These are phyloP conservation scores for Scutellaria minor DNA, from an alignment of 257 asterid genomes.

Conservation along the genomic window DNA sequence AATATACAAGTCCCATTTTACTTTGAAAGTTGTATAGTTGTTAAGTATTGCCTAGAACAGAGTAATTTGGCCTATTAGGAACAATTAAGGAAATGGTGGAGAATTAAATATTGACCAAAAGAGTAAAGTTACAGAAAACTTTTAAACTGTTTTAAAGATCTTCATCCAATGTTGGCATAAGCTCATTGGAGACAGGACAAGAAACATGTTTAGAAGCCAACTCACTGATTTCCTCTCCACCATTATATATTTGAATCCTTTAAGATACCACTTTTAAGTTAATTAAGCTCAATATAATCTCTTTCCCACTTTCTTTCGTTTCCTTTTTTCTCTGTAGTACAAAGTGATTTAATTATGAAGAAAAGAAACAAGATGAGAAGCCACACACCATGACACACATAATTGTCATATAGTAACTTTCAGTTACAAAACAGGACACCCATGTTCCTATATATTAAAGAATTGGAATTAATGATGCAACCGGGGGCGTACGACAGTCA, in stretches of 20 bases:
- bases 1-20: neutral
- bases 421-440: neutral
- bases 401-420: too few species aligned
- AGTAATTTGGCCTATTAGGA: conserved; percentile 13
- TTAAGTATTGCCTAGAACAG: conserved; percentile 8
- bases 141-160: neutral
- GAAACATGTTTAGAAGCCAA: conserved; percentile 31
- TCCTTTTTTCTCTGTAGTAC: too few species aligned
- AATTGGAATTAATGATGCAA: neutral
- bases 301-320: too few species aligned
- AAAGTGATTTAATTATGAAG: too few species aligned
- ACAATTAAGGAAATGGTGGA: conserved; percentile 16
- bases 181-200: conserved; percentile 6
- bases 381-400: too few species aligned
- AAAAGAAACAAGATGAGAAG: too few species aligned
- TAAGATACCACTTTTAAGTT: neutral
- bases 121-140: conserved; percentile 4
- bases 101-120: neutral
- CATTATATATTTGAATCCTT: neutral
- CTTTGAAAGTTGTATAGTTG: neutral
- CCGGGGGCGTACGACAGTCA: conserved; percentile 23
- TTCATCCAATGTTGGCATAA: neutral
- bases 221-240: neutral
- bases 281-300: neutral
- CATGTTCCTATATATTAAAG: conserved; percentile 6